These are phyloP conservation scores for Fusarium proliferatum DNA, from an alignment of 2,329 filamentous ascomycete species.

Conservation along the genomic window DNA sequence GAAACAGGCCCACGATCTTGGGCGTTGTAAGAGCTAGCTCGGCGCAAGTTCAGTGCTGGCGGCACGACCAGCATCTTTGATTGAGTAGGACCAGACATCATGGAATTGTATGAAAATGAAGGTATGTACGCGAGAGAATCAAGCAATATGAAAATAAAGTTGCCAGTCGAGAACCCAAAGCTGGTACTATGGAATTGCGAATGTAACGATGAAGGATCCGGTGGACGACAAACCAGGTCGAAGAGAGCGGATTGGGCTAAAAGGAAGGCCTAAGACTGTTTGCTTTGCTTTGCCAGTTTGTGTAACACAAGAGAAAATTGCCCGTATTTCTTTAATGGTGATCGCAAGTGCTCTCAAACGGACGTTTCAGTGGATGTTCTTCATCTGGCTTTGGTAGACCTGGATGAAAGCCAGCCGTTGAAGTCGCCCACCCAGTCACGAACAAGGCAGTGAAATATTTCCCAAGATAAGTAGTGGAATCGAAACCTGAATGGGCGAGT, in stretches of 20 bases:
- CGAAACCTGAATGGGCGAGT: background rate
- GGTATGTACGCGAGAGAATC: background rate
- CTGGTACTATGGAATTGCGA: slow-evolving; percentile 26
- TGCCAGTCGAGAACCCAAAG: slow-evolving; percentile 31
- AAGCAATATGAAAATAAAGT: slow-evolving; percentile 35
- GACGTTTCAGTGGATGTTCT: background rate
- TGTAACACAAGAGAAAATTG: slow-evolving; percentile 27
- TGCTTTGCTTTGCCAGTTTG: slow-evolving; percentile 17
- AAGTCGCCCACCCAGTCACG: slow-evolving; percentile 1
- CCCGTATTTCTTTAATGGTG: slow-evolving; percentile 1
- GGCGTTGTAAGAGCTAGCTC: slow-evolving; percentile 67
- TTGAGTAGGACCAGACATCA: slow-evolving; percentile 58
- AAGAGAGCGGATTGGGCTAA: slow-evolving; percentile 1
- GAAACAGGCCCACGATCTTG: slow-evolving; percentile 66
- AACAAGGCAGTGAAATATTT: background rate
- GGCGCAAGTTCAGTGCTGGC: slow-evolving; percentile 68
- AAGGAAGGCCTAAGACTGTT: slow-evolving; percentile 28
- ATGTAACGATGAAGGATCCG: slow-evolving; percentile 1
- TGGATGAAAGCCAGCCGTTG: background rate
- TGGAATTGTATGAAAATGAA: slow-evolving; percentile 16
- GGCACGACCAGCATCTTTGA: slow-evolving; percentile 64
- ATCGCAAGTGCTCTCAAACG: slow-evolving; percentile 10
- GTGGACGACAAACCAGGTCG: slow-evolving; percentile 18
- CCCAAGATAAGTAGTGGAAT: background rate
- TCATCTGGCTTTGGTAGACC: background rate